phyloP scores from a whole-genome alignment of 495 filamentous ascomycete species.

The Margaritispora aquatica region DNA sequence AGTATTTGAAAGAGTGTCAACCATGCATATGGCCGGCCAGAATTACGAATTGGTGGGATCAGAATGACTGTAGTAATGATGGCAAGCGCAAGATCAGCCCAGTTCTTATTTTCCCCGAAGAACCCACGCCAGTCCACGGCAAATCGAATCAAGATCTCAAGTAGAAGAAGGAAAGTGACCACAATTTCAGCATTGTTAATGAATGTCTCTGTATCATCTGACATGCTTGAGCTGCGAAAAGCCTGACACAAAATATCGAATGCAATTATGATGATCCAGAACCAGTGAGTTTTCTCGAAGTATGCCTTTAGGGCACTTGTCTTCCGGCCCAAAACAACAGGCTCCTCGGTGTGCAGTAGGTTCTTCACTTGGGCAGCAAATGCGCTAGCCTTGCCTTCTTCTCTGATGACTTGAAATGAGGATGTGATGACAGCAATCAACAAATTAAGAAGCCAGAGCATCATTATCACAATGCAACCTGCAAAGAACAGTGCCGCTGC shows the following conservation, averaged over 20 bases:
- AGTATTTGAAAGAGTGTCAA: slow-evolving; percentile 91
- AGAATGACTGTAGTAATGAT: slow-evolving; percentile 80
- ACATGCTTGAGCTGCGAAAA: slow-evolving; percentile 71
- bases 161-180: slow-evolving; percentile 70
- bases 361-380: slow-evolving; percentile 72
- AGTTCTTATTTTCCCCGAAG: slow-evolving; percentile 61
- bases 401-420: slow-evolving; percentile 95
- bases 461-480: slow-evolving; percentile 83
- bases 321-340: slow-evolving; percentile 40
- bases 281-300: slow-evolving; percentile 63
- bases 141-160: slow-evolving; percentile 81
- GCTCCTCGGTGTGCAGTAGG: slow-evolving; percentile 29
- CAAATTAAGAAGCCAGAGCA: slow-evolving; percentile 93
- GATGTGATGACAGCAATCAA: slow-evolving; percentile 97
- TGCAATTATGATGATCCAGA: slow-evolving; percentile 79
- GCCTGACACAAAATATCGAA: slow-evolving; percentile 70
- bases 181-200: slow-evolving; percentile 62
- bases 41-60: slow-evolving; percentile 71
- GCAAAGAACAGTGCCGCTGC: slow-evolving; percentile 81
- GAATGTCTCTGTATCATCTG: slow-evolving; percentile 37
- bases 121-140: slow-evolving; percentile 74
- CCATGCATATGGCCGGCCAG: slow-evolving; percentile 76
- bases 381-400: slow-evolving; percentile 90
- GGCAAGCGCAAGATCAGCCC: slow-evolving; percentile 73
- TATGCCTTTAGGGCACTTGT: slow-evolving; percentile 55